Percentiles rank a stretch among this genome's conserved stretches.
These are phyloP conservation scores for Chloroidium sp. DNA, from an alignment of 163 green algal species.

Conservation along the genomic window DNA sequence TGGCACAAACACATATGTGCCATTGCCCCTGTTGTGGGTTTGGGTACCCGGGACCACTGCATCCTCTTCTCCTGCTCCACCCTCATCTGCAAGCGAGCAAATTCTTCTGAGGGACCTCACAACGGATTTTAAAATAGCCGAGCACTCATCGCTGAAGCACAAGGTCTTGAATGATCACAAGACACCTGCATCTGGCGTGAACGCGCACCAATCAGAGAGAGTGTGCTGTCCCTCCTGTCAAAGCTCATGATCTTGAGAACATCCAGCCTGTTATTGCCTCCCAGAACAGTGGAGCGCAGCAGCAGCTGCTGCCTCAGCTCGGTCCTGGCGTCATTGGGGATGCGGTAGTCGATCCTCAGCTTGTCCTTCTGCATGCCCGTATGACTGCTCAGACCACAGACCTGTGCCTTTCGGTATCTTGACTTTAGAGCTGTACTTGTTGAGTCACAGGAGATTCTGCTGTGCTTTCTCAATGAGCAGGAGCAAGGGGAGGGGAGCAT, in stretches of 20 bases:
- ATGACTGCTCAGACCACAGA: too few species aligned
- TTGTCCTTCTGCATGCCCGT: constrained; percentile 11
- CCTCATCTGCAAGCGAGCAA: not conserved
- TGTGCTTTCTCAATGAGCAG: too few species aligned
- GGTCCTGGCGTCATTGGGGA: constrained; percentile 45
- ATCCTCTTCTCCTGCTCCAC: not conserved
- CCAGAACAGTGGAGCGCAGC: constrained; percentile 53
- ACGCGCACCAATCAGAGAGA: constrained; percentile 13
- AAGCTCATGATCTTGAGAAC: constrained; percentile 53
- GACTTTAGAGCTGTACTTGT: too few species aligned
- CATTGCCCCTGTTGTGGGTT: constrained; percentile 31
- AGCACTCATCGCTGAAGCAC: not conserved
- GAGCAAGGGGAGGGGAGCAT: not conserved
- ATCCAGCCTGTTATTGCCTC: constrained; percentile 74
- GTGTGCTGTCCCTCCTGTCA: constrained; percentile 31
- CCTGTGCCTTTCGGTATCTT: too few species aligned
- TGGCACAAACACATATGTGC: constrained; percentile 65
- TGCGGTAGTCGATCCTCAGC: constrained; percentile 22
- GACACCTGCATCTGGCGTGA: not conserved
- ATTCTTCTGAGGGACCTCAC: not conserved
- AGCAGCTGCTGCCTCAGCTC: constrained; percentile 53
- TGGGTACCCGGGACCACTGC: not conserved
- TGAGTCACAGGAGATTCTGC: too few species aligned
- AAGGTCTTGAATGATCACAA: not conserved
- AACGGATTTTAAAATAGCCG: not conserved